Evolutionary conservation across 352 stramenopile species (phyloP).

Genomic region (Phytophthora pistaciae): DNA sequence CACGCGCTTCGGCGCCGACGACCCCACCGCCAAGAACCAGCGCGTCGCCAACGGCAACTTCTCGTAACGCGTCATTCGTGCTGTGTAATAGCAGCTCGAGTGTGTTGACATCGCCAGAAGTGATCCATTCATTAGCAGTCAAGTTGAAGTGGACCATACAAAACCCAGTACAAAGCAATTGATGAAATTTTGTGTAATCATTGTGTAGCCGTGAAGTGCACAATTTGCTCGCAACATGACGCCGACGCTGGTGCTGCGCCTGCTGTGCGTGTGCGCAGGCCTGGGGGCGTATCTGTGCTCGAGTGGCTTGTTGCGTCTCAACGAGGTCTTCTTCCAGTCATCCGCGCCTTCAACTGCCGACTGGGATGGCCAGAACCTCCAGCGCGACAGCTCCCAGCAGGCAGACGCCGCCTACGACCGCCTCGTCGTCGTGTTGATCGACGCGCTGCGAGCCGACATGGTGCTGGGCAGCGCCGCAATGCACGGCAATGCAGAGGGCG

Average conservation of each 20-base stretch:
- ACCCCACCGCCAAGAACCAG: conserved; percentile 64
- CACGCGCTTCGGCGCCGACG: conserved; percentile 53
- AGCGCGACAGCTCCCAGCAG: neutral
- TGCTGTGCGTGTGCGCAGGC: conserved; percentile 51
- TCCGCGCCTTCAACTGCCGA: neutral
- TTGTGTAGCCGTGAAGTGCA: neutral
- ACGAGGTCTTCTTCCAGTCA: conserved; percentile 60
- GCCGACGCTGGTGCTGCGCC: conserved; percentile 24
- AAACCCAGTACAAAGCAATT: neutral
- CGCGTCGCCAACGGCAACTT: conserved; percentile 82
- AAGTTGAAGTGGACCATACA: neutral
- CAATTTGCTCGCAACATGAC: conserved; percentile 16
- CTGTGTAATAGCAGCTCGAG: neutral
- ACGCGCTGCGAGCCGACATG: conserved; percentile 90
- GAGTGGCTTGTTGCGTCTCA: conserved; percentile 63
- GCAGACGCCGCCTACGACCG: conserved; percentile 62
- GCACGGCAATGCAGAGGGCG: conserved; percentile 12
- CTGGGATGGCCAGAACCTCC: conserved; percentile 9
- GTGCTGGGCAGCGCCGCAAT: conserved; percentile 76
- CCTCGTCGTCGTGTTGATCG: conserved; percentile 88
- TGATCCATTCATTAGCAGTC: neutral
- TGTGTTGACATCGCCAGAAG: neutral
- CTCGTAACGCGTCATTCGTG: conserved; percentile 36
- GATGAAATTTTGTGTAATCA: neutral
- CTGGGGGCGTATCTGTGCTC: conserved; percentile 59